These are phyloP conservation scores for Phoma sp. DNA, from an alignment of 2,329 filamentous ascomycete genomes.

Conservation along the genomic window DNA sequence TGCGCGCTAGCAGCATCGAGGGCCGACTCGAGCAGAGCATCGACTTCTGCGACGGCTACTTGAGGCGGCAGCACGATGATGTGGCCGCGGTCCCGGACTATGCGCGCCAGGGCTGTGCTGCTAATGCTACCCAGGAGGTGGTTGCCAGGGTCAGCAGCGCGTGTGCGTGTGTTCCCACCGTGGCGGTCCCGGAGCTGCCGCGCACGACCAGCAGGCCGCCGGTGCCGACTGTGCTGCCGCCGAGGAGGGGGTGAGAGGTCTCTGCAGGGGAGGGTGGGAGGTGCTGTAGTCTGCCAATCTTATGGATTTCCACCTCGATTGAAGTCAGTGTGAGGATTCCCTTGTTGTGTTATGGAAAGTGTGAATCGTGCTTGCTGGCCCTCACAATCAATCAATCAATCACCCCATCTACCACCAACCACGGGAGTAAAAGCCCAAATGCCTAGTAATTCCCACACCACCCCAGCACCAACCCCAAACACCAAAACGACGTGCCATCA, in stretches of 20 bases:
- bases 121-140: conserved; percentile 10
- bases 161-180: conserved; percentile 33
- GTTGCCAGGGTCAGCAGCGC: conserved; percentile 35
- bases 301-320: no score
- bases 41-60: conserved; percentile 28
- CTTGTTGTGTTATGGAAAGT: no score
- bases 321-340: no score
- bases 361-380: no score
- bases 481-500: no score
- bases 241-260: conserved; percentile 7
- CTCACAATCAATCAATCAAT: no score
- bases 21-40: conserved; percentile 24
- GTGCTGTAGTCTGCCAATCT: no score
- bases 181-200: conserved; percentile 30
- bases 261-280: no score
- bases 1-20: conserved; percentile 31
- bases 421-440: no score
- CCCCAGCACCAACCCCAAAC: no score
- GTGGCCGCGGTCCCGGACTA: conserved; percentile 25
- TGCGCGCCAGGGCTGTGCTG: conserved; percentile 24
- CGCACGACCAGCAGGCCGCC: conserved; percentile 31
- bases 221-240: conserved; percentile 35
- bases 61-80: conserved; percentile 24
- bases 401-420: no score
- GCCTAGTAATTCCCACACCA: no score